Percentiles rank a stretch among this genome's conserved stretches.
Conservation (phyloP, 139 green algal species). For the Chara braunii region DNA sequence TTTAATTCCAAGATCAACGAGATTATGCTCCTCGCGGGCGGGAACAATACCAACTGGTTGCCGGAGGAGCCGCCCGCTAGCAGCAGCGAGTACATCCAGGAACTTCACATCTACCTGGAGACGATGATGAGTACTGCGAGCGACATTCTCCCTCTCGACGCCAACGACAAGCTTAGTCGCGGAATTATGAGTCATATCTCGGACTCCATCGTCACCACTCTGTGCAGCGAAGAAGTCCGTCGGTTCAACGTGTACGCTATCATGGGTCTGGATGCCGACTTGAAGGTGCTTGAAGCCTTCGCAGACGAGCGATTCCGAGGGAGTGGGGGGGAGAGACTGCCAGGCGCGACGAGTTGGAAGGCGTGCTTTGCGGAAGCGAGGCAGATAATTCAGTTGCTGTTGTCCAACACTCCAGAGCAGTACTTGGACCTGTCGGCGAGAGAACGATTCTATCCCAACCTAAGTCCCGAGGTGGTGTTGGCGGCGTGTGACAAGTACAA, state of each 20-base stretch:
- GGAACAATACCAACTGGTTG: conserved; percentile 28
- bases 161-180: conserved; percentile 30
- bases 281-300: conserved; percentile 30
- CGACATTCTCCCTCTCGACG: conserved; percentile 21
- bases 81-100: conserved; percentile 28
- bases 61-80: conserved; percentile 9
- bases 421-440: conserved; percentile 1
- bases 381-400: conserved; percentile 31
- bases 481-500: conserved; percentile 38
- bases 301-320: conserved; percentile 27
- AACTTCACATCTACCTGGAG: conserved; percentile 34
- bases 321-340: neutral
- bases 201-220: conserved; percentile 15
- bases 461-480: conserved; percentile 15
- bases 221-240: conserved; percentile 23
- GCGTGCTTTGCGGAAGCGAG: conserved; percentile 17
- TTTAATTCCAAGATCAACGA: conserved; percentile 40
- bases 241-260: conserved; percentile 39
- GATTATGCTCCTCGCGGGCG: conserved; percentile 8
- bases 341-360: conserved; percentile 7
- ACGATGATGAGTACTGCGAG: conserved; percentile 33
- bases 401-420: conserved; percentile 31
- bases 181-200: conserved; percentile 35
- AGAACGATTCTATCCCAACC: conserved; percentile 25
- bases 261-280: conserved; percentile 24